Conservation (phyloP, 176 grass and related monocot species). For the Avena sativa region DNA sequence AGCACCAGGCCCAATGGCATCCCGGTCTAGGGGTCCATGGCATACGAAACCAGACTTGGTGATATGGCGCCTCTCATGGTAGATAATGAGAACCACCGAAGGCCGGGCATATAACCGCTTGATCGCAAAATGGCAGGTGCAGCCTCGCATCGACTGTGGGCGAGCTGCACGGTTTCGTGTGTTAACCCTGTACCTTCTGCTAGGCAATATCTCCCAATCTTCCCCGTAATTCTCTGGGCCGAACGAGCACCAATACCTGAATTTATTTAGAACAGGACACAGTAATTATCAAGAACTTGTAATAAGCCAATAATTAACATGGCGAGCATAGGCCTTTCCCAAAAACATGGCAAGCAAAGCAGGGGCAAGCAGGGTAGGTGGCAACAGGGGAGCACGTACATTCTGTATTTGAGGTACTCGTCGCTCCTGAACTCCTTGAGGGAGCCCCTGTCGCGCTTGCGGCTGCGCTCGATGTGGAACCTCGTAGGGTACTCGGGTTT, state of each 20-base stretch:
- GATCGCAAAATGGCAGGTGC: slow-evolving; percentile 84
- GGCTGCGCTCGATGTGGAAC: slow-evolving; percentile 84
- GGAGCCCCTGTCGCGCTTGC: slow-evolving; percentile 74
- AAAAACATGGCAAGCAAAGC: not conserved
- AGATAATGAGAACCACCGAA: slow-evolving; percentile 73
- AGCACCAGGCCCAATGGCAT: slow-evolving; percentile 85
- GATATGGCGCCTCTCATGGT: slow-evolving; percentile 83
- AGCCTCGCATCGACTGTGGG: slow-evolving; percentile 92
- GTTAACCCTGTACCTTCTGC: slow-evolving; percentile 79
- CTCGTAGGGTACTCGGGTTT: slow-evolving; percentile 77
- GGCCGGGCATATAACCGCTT: slow-evolving; percentile 78
- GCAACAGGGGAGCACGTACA: slow-evolving; percentile 48
- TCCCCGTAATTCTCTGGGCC: slow-evolving; percentile 95
- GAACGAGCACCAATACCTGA: slow-evolving; percentile 98
- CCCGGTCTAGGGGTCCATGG: slow-evolving; percentile 81
- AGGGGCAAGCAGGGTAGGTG: not conserved
- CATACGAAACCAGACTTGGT: slow-evolving; percentile 85
- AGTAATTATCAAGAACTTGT: not conserved
- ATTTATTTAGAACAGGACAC: not conserved
- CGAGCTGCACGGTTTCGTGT: slow-evolving; percentile 85
- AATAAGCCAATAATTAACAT: slow-evolving; percentile 5
- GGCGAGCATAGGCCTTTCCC: not conserved
- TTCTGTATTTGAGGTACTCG: slow-evolving; percentile 78
- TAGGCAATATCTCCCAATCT: slow-evolving; percentile 78
- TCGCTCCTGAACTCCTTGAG: slow-evolving; percentile 71